phyloP scores from a whole-genome alignment of 768 basidiomycete species.

The Suillus bovinus region DNA sequence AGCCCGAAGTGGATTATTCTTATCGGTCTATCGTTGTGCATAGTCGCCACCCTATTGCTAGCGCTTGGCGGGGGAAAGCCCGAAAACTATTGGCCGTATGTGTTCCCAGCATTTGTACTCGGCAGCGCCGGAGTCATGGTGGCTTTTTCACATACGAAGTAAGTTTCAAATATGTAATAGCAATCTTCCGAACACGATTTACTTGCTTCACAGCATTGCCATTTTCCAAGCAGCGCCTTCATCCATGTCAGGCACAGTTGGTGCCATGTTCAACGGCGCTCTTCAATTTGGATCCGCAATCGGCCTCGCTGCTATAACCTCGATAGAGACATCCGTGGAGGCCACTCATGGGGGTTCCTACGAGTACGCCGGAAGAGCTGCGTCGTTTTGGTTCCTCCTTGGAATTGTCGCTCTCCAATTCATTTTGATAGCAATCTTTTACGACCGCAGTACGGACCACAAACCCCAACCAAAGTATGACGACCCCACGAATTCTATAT shows the following conservation, averaged over 20 bases:
- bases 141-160: constrained; percentile 38
- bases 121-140: constrained; percentile 49
- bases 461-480: constrained; percentile 3
- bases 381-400: constrained; percentile 45
- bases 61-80: constrained; percentile 41
- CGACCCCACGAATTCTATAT: neutral
- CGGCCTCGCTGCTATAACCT: constrained; percentile 48
- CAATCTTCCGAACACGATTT: no score
- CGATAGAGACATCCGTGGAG: constrained; percentile 50
- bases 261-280: constrained; percentile 57
- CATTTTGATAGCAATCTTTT: constrained; percentile 36
- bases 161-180: no score
- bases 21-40: constrained; percentile 38
- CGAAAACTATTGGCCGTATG: constrained; percentile 45
- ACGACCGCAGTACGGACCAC: constrained; percentile 22
- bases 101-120: constrained; percentile 51
- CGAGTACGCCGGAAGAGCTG: constrained; percentile 42
- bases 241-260: constrained; percentile 50
- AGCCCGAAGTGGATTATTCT: constrained; percentile 48
- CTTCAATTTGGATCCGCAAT: constrained; percentile 54
- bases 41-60: constrained; percentile 42
- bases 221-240: constrained; percentile 49
- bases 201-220: constrained; percentile 39
- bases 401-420: constrained; percentile 37
- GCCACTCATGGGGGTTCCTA: constrained; percentile 29